phyloP scores from a whole-genome alignment of 257 asterid genomes.

The Solanum corneliomulleri region DNA sequence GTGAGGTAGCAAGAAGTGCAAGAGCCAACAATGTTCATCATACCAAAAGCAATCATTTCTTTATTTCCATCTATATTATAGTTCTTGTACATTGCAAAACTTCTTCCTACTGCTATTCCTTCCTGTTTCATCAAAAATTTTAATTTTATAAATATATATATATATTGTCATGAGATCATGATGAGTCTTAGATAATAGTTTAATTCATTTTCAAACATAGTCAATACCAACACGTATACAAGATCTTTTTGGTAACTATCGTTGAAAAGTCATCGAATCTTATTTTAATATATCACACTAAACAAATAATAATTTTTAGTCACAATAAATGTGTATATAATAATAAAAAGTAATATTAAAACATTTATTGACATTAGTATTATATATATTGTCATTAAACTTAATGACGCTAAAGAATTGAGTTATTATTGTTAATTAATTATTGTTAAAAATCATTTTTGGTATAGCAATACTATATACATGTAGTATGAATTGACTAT shows the following conservation, averaged over 20 bases:
- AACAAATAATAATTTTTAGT: too few species aligned
- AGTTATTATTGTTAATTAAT: too few species aligned
- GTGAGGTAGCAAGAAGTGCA: slow-evolving; percentile 91
- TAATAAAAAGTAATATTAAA: too few species aligned
- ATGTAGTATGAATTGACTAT: not conserved
- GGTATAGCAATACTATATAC: not conserved
- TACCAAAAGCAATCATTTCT: slow-evolving; percentile 94
- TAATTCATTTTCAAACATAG: not conserved
- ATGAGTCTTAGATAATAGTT: not conserved
- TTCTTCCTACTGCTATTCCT: slow-evolving; percentile 96
- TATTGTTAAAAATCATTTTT: too few species aligned
- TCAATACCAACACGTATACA: not conserved
- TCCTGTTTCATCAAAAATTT: slow-evolving; percentile 32
- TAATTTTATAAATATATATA: too few species aligned
- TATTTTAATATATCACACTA: not conserved
- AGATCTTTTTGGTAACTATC: not conserved
- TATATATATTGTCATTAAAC: too few species aligned
- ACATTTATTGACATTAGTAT: too few species aligned
- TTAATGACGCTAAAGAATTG: too few species aligned
- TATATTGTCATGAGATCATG: too few species aligned
- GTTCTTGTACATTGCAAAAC: slow-evolving; percentile 88
- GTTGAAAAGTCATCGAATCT: not conserved
- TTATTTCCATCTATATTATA: slow-evolving; percentile 95
- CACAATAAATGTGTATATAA: too few species aligned
- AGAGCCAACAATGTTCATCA: slow-evolving; percentile 90